Base-by-base conservation (phyloP, 192 early-diverging fungal genomes). In the Linnemannia exigua region DNA sequence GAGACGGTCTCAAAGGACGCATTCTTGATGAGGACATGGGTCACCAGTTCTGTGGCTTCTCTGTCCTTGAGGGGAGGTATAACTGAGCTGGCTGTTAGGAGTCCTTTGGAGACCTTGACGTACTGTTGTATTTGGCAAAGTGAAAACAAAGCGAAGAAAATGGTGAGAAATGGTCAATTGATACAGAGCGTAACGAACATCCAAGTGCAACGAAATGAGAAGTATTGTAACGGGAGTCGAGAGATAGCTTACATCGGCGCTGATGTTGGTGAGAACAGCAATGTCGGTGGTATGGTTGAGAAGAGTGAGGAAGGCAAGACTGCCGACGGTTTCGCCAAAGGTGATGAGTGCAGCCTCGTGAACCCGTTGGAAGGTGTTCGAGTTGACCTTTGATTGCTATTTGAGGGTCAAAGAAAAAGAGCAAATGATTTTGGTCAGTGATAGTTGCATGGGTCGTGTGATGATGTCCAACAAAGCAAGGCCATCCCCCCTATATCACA, bases 271-370 rank as follows among this genome's bases (percentile, higher is more conserved):
- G 14, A 91, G 67, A 22, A 90, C 88, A 22, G 89, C 91, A 54
- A 84, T 70, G 74, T 90, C 88, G 17, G 91, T 89, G 31, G 79
- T 85, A 31, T 63, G 58, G 14, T 71, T 77, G n/a, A 92, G 69
- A 2, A 87, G 77, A 17, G 84, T 88, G 11, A 91, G 67, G 9
- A 90, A 75, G 3, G 91, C 90, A 25, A 92, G 81, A 46, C 81
- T 87, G 31, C 90, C 89, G 5, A 91, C 80, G 25, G 90, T 92
- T 71, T 92, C 91, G 3, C 88, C 90, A 84, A 92, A 90, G 20
- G 90, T 91, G 50, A 87, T 80, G 20, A 92, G 77, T 14, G 91
- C 90, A 2, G 84, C 85, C 28, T 90, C 88, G 58, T 91, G 90
- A 44, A 92, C 89, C 47, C 90, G 84, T 48, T 89, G 81, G 54